A percentile compares a stretch with the other conserved stretches of the same genome.
Evolutionary conservation across 257 asterid species (phyloP).

Genomic region (Anisodus tanguticus): DNA sequence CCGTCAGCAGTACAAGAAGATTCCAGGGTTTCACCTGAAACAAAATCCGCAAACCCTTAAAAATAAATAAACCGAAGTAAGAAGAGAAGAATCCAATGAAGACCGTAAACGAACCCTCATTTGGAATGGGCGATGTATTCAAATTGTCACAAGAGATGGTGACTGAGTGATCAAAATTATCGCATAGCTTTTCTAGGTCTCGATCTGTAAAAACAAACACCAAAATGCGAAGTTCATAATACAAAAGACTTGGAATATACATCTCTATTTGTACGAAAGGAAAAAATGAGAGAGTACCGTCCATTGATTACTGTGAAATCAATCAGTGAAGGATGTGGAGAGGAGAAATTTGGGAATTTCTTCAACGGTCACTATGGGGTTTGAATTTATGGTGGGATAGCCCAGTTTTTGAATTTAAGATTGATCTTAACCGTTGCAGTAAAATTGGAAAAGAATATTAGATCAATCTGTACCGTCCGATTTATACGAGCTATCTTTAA

Average conservation of each 20-base stretch:
- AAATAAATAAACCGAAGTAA: background rate
- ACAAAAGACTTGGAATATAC: background rate
- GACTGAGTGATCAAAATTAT: constrained; percentile 52
- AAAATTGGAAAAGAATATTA: no score
- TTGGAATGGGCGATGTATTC: background rate
- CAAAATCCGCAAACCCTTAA: background rate
- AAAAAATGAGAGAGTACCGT: constrained; percentile 47
- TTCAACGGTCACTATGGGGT: constrained; percentile 44
- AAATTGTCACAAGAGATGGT: constrained; percentile 41
- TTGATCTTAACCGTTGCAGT: no score
- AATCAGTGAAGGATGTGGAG: constrained; percentile 22
- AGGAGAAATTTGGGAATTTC: constrained; percentile 27
- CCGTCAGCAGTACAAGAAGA: constrained; percentile 31
- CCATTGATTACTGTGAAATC: constrained; percentile 50
- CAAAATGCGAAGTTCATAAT: background rate
- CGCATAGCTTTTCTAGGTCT: constrained; percentile 56
- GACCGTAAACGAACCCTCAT: constrained; percentile 34
- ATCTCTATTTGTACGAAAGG: background rate
- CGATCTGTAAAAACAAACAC: constrained; percentile 45
- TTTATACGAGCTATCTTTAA: no score
- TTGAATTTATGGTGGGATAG: constrained; percentile 12
- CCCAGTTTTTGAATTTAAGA: constrained; percentile 31
- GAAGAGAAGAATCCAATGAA: constrained; percentile 16
- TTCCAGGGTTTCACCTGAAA: constrained; percentile 43
- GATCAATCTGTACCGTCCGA: no score